These are phyloP conservation scores for Quambalaria eucalypti DNA, from an alignment of 1,284 basidiomycete genomes.

Conservation along the genomic window DNA sequence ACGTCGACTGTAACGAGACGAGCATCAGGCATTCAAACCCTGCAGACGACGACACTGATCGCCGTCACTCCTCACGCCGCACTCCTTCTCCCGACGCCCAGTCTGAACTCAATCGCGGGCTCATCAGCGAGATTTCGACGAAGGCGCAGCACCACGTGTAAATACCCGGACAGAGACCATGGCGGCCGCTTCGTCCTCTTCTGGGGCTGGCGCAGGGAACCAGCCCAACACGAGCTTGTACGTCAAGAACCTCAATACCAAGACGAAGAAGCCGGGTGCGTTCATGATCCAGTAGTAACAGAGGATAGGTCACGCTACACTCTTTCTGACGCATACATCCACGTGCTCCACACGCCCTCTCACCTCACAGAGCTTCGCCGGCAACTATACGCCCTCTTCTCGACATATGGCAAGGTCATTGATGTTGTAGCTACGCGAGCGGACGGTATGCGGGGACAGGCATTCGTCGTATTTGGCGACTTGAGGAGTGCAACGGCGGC, in stretches of 20 bases:
- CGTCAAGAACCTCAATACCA: constrained; percentile 86
- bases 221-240: constrained; percentile 81
- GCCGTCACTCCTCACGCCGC: too few species aligned
- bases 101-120: too few species aligned
- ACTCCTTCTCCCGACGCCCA: too few species aligned
- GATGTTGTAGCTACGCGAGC: constrained; percentile 89
- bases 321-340: background rate
- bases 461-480: constrained; percentile 89
- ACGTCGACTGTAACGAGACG: too few species aligned
- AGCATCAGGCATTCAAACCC: too few species aligned
- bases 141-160: too few species aligned
- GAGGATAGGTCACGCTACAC: background rate
- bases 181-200: background rate
- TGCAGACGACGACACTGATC: too few species aligned
- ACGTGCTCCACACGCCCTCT: background rate
- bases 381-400: constrained; percentile 82
- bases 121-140: too few species aligned
- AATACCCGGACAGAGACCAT: too few species aligned
- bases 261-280: constrained; percentile 73
- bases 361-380: constrained; percentile 59
- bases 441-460: constrained; percentile 81
- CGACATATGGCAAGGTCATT: constrained; percentile 81
- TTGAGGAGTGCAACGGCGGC: constrained; percentile 79
- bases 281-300: background rate
- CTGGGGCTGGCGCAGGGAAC: background rate